Conservation (phyloP, 108 stramenopile genomes). For the Skeletonema marinoi region DNA sequence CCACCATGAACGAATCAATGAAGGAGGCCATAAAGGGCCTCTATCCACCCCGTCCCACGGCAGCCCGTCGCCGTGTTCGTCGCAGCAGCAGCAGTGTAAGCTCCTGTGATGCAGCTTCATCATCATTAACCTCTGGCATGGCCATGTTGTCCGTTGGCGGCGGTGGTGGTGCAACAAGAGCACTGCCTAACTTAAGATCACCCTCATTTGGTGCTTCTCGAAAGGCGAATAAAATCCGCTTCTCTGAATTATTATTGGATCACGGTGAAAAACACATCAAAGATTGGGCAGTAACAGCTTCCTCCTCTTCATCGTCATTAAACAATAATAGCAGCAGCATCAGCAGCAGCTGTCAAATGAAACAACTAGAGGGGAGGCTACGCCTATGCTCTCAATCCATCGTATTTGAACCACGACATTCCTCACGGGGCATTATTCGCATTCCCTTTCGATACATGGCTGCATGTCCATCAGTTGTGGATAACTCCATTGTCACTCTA, state of each 20-base stretch:
- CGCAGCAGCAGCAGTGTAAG: slow-evolving; percentile 9
- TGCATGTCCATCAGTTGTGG: slow-evolving; percentile 42
- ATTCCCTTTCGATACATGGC: slow-evolving; percentile 69
- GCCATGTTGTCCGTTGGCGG: not conserved
- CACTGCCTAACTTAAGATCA: not conserved
- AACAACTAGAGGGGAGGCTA: slow-evolving; percentile 70
- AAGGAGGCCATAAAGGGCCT: slow-evolving; percentile 66
- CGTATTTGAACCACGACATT: slow-evolving; percentile 83
- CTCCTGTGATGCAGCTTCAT: slow-evolving; percentile 3
- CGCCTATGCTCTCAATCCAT: slow-evolving; percentile 76
- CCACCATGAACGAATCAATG: slow-evolving; percentile 22
- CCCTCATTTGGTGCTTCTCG: not conserved
- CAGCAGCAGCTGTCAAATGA: slow-evolving; percentile 43
- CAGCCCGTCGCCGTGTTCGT: slow-evolving; percentile 40
- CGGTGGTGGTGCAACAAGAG: not conserved
- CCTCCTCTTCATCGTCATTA: slow-evolving; percentile 22
- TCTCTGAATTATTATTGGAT: slow-evolving; percentile 74
- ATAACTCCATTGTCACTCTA: slow-evolving; percentile 32
- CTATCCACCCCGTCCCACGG: slow-evolving; percentile 54
- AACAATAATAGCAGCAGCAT: not conserved
- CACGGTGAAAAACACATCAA: slow-evolving; percentile 81
- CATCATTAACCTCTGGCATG: slow-evolving; percentile 1
- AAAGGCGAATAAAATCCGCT: slow-evolving; percentile 42
- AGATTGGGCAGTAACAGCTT: slow-evolving; percentile 85
- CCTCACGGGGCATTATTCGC: slow-evolving; percentile 62